Conservation (phyloP, 768 basidiomycete species). For the Amanita pallidorosea region DNA sequence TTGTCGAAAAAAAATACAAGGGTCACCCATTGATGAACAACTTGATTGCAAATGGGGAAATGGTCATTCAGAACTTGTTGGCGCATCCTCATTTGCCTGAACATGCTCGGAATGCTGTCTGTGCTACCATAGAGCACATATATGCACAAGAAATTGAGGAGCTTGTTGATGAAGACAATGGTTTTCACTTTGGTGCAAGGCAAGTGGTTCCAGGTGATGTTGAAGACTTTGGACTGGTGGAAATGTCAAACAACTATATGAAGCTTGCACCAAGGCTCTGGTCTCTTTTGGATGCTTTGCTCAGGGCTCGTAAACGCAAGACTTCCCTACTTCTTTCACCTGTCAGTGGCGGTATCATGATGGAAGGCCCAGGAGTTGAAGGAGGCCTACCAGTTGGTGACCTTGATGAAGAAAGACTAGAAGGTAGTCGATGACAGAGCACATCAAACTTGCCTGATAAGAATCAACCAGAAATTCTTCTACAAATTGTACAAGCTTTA, state of each 20-base stretch:
- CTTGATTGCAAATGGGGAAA: background rate
- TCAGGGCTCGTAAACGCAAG: background rate
- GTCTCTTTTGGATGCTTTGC: background rate
- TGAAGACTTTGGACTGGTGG: background rate
- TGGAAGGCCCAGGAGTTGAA: too few species aligned
- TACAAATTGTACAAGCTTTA: background rate
- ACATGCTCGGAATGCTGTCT: background rate
- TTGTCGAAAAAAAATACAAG: background rate
- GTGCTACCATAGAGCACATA: background rate
- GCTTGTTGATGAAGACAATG: background rate
- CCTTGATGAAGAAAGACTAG: background rate
- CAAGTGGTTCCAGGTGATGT: background rate
- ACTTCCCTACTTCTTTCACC: background rate
- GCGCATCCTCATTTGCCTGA: background rate
- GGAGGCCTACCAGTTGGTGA: too few species aligned
- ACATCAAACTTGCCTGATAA: background rate
- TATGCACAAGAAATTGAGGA: background rate
- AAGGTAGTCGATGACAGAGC: background rate
- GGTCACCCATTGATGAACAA: background rate
- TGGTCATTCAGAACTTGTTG: background rate
- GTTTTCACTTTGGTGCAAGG: background rate
- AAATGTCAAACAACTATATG: background rate
- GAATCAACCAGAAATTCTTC: background rate
- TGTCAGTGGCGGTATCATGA: too few species aligned
- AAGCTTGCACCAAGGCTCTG: background rate